Base-by-base conservation (phyloP, 805 yeast genomes). In the Metschnikowia amazonensis region DNA sequence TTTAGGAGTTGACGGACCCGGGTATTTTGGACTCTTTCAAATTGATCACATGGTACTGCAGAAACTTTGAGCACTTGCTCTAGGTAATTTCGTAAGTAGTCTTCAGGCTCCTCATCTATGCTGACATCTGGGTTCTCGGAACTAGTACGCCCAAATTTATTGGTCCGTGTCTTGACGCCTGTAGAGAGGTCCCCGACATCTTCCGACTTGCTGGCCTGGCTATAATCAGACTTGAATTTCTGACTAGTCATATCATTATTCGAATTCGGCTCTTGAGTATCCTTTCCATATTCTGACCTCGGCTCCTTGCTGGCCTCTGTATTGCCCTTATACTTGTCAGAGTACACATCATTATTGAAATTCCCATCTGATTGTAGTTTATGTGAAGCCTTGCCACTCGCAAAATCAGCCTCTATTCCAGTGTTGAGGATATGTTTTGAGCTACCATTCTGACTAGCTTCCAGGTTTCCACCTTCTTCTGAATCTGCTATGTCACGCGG, bases 1-100 rank as follows among this genome's bases (percentile, higher is more conserved):
- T 44, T 23, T 4, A 60, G 45, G n/a, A 70, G 53, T 36, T 54
- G 55, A 17, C 59, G 50, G 2, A 67, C 44, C 13, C 50, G 49
- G 3, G 49, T 45, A 39, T 60, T 60, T 13, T 31, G 27, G 29
- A 45, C 47, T 4, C 32, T 36, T 4, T 42, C 45, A 9, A 41
- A 49, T 18, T 42, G 25, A 8, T 24, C 37, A 17, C 18, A 43
- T 3, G 43, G 30, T 3, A 49, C 35, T 7, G 45, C 42, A 1
- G 39, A 43, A 4, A 51, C 21, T 8, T 49, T 17, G 16, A 57
- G 44, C 9, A 42, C 55, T 13, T 39, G 29, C 18, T 58, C 60
- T 8, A 70, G 52, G 11, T 55, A 47, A 36, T 65, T 65, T 45
- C 70, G 64, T 21, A 59, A 52, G 21, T 53, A 45, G 36, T 66